phyloP scores from a whole-genome alignment of 768 basidiomycete genomes.

The Lyophyllum decastes region DNA sequence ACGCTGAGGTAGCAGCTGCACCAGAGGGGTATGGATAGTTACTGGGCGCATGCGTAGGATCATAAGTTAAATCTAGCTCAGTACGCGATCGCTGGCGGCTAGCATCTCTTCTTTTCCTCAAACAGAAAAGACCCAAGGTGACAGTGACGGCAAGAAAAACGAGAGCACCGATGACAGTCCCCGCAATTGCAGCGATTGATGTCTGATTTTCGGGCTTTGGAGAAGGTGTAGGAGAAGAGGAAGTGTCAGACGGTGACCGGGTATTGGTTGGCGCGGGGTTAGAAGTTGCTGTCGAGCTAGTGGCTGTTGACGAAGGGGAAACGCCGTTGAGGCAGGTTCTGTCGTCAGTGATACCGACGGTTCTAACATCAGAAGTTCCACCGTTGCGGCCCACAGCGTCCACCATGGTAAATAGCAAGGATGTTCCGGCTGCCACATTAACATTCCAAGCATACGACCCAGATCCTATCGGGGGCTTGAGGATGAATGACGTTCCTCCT shows the following conservation, averaged over 20 bases:
- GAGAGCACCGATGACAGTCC: constrained; percentile 53
- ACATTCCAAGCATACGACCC: constrained; percentile 54
- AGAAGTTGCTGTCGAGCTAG: constrained; percentile 10
- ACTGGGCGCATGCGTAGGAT: constrained; percentile 22
- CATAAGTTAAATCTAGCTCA: constrained; percentile 40
- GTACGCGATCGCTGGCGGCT: constrained; percentile 31
- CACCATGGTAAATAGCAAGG: constrained; percentile 56
- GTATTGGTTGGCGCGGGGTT: constrained; percentile 13
- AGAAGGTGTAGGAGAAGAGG: constrained; percentile 23
- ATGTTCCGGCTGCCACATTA: constrained; percentile 58
- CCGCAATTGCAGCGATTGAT: constrained; percentile 50
- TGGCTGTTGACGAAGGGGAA: constrained; percentile 54
- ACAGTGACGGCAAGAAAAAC: constrained; percentile 53
- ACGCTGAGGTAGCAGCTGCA: constrained; percentile 17
- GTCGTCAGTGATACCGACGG: constrained; percentile 49
- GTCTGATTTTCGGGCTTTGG: constrained; percentile 18
- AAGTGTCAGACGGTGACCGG: constrained; percentile 20
- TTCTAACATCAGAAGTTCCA: constrained; percentile 56
- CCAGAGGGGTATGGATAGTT: constrained; percentile 33
- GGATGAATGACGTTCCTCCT: constrained; percentile 50
- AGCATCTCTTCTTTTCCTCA: constrained; percentile 36
- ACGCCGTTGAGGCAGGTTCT: constrained; percentile 49
- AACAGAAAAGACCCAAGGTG: constrained; percentile 52
- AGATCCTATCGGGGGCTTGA: constrained; percentile 42
- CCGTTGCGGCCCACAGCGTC: constrained; percentile 54